These are phyloP conservation scores for Boletellus sp. DNA, from an alignment of 768 basidiomycete species.

Conservation along the genomic window DNA sequence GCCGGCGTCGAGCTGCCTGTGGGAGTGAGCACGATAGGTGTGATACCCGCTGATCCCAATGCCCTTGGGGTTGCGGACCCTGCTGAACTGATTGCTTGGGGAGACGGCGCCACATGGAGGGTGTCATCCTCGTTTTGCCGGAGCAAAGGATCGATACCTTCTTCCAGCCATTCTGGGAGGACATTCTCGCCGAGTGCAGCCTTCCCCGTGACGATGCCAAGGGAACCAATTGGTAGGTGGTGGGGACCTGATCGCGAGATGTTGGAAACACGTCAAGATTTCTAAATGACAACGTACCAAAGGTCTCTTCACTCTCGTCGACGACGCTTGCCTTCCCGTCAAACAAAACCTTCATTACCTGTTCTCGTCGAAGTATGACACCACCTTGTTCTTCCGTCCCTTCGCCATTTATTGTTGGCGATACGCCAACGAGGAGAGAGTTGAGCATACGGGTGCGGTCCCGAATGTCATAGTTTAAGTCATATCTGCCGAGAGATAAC, in stretches of 20 bases:
- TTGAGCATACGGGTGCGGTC: conserved; percentile 82
- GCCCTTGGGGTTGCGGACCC: conserved; percentile 24
- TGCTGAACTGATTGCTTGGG: conserved; percentile 41
- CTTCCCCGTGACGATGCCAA: conserved; percentile 59
- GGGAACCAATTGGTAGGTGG: conserved; percentile 56
- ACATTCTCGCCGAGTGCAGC: conserved; percentile 38
- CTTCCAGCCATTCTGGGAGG: conserved; percentile 86
- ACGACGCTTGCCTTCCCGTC: conserved; percentile 60
- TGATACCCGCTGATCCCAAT: conserved; percentile 28
- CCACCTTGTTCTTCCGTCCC: conserved; percentile 53
- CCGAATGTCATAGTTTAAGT: conserved; percentile 83
- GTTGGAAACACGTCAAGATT: conserved; percentile 4
- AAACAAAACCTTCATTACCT: conserved; percentile 75
- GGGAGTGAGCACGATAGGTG: conserved; percentile 60
- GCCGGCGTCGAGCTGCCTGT: conserved; percentile 44
- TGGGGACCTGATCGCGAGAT: conserved; percentile 31
- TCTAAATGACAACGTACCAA: conserved; percentile 26
- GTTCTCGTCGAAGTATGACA: conserved; percentile 78
- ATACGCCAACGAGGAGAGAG: conserved; percentile 61
- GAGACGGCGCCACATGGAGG: conserved; percentile 26
- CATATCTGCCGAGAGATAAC: conserved; percentile 83
- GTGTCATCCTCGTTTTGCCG: conserved; percentile 64
- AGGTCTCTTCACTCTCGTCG: conserved; percentile 35
- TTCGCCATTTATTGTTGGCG: conserved; percentile 34
- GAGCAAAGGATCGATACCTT: conserved; percentile 74